Conservation (phyloP, 176 grass and related monocot genomes). For the Aegilops speltoides region DNA sequence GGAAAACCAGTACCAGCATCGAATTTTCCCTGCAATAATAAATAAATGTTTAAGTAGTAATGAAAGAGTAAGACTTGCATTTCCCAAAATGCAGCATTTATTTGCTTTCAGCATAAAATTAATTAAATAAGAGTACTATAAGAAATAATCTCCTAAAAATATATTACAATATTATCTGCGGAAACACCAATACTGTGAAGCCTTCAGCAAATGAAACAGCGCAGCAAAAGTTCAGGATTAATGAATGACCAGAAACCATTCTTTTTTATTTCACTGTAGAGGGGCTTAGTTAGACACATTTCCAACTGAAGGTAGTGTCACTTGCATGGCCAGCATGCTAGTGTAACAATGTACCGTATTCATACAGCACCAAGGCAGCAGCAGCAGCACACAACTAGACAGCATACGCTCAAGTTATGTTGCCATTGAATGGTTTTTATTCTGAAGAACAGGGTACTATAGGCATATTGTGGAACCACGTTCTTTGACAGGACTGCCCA, state of each 20-base stretch:
- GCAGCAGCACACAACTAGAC: background rate
- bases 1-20: constrained; percentile 93
- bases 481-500: constrained; percentile 6
- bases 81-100: constrained; percentile 10
- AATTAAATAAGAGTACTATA: background rate
- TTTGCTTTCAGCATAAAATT: background rate
- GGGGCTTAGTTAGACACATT: background rate
- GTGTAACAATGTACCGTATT: background rate
- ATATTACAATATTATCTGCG: background rate
- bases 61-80: constrained; percentile 9
- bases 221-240: background rate
- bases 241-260: background rate
- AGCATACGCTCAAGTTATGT: background rate
- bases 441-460: background rate
- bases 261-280: background rate
- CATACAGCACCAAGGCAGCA: background rate
- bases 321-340: background rate
- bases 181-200: background rate
- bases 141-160: background rate
- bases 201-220: background rate
- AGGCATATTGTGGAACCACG: background rate
- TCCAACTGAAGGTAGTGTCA: background rate
- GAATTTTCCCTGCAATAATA: constrained; percentile 70
- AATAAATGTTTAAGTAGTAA: constrained; percentile 20
- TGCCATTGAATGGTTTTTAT: no score